Conservation (phyloP, 1,284 basidiomycete species). For the Ganoderma boninense region DNA sequence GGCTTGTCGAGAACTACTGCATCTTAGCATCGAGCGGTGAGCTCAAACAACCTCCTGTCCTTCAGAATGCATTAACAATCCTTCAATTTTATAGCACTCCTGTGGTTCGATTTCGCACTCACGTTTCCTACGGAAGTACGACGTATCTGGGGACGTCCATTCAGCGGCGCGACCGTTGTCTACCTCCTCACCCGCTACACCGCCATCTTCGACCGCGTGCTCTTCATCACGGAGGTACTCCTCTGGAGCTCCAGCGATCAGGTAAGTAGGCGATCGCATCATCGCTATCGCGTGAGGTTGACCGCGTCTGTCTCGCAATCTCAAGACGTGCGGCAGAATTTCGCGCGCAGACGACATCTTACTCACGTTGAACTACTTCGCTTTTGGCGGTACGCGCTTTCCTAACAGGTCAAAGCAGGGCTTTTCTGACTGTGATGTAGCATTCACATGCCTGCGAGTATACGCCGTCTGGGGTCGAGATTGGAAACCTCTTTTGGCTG, state of each 20-base stretch:
- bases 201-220: conserved; percentile 16
- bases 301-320: not conserved
- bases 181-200: conserved; percentile 31
- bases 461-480: conserved; percentile 1
- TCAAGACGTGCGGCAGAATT: not conserved
- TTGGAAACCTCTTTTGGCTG: conserved; percentile 2
- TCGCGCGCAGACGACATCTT: not conserved
- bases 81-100: conserved; percentile 1
- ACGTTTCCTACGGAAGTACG: conserved; percentile 27
- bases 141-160: conserved; percentile 25
- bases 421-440: not conserved
- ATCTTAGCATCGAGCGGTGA: conserved; percentile 4
- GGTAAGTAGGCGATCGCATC: not conserved
- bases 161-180: conserved; percentile 26
- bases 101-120: conserved; percentile 23
- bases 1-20: conserved; percentile 11
- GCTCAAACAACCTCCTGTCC: not conserved
- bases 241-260: conserved; percentile 1
- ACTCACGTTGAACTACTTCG: conserved; percentile 4
- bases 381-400: conserved; percentile 1
- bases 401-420: not conserved
- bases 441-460: conserved; percentile 3
- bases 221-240: conserved; percentile 8
- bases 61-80: too few species aligned
- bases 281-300: not conserved